These are phyloP conservation scores for Adansonia rubrostipa DNA, from an alignment of 441 rosid genomes.

Conservation along the genomic window DNA sequence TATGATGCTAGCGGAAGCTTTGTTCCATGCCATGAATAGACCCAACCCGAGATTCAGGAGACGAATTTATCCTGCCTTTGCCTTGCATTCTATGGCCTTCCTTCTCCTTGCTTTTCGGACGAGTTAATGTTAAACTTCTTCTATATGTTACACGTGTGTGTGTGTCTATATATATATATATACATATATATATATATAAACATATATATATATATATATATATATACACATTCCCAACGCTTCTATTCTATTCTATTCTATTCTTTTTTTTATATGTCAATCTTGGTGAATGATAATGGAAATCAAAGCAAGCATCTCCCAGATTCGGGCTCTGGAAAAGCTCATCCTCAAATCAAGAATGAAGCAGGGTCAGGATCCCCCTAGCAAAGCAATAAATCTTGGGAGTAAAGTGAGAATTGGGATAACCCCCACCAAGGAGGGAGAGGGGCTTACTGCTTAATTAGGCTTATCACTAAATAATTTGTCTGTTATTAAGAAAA, in stretches of 20 bases:
- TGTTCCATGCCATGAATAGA: slow-evolving; percentile 9
- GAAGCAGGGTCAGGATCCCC: not conserved
- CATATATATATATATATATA: no score
- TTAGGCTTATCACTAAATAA: not conserved
- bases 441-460: not conserved
- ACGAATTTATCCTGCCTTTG: slow-evolving; percentile 9
- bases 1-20: no score
- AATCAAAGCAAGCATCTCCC: not conserved
- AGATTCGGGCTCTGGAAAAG: not conserved
- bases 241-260: not conserved
- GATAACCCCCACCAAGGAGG: not conserved
- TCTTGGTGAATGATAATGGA: not conserved
- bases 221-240: not conserved
- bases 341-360: not conserved
- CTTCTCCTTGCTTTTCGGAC: not conserved
- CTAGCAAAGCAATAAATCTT: not conserved
- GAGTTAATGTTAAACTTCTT: not conserved
- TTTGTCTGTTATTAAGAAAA: not conserved
- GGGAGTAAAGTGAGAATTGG: not conserved
- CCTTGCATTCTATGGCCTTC: not conserved
- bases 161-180: not conserved
- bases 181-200: no score
- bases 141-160: no score
- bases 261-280: not conserved
- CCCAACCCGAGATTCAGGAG: not conserved